Conservation (phyloP, 345 rosid species). For the Isatis tinctoria region DNA sequence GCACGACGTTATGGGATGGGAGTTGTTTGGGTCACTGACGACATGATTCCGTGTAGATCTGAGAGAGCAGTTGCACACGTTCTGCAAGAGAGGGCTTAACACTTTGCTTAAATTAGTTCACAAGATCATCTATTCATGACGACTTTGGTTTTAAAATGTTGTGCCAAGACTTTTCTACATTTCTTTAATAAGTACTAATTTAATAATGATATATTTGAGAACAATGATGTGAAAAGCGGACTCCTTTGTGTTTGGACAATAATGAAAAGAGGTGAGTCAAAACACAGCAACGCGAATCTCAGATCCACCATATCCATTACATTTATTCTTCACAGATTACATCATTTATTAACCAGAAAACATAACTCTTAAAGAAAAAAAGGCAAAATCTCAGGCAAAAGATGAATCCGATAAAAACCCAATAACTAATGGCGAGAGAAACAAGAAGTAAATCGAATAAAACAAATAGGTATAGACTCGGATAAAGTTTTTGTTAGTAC, state of each 20-base stretch:
- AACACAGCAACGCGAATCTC: conserved; percentile 6
- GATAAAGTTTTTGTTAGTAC: neutral
- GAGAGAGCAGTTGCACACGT: conserved; percentile 10
- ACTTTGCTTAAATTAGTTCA: neutral
- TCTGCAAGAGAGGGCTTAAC: neutral
- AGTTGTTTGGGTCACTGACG: neutral
- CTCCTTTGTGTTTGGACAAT: neutral
- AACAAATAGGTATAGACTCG: neutral
- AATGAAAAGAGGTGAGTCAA: neutral
- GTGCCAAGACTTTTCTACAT: neutral
- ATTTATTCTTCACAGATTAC: neutral
- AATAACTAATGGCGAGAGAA: neutral
- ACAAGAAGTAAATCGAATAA: neutral
- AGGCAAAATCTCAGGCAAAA: neutral
- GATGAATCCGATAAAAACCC: neutral
- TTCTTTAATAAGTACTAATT: neutral
- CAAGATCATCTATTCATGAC: neutral
- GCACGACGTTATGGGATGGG: conserved; percentile 7
- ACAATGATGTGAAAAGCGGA: neutral
- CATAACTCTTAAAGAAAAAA: neutral
- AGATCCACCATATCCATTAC: conserved; percentile 1
- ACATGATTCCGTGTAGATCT: conserved; percentile 15
- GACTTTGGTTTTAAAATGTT: neutral
- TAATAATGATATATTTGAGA: neutral
- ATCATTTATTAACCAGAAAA: neutral